Percentiles rank a stretch among this genome's conserved stretches.
Conservation (phyloP, 441 rosid genomes). For the Corymbia calophylla region DNA sequence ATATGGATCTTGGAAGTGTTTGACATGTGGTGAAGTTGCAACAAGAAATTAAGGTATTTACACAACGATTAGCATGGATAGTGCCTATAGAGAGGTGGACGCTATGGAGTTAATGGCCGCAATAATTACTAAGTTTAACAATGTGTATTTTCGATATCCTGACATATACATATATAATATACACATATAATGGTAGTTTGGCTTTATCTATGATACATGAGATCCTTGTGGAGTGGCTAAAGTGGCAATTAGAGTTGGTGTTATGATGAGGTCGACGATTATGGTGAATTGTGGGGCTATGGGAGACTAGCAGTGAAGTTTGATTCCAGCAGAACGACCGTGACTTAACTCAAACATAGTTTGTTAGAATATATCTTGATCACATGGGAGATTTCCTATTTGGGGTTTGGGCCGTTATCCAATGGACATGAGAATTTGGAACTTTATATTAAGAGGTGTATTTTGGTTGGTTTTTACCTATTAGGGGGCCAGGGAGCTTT, state of each 20-base stretch:
- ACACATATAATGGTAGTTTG: neutral
- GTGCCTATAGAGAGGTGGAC: neutral
- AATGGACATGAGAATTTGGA: neutral
- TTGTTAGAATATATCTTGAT: neutral
- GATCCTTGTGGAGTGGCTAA: neutral
- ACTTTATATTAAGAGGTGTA: neutral
- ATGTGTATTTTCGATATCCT: neutral
- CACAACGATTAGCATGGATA: rapidly evolving
- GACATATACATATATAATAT: neutral
- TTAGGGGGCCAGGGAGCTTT: neutral
- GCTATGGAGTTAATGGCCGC: neutral
- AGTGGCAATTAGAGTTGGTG: neutral
- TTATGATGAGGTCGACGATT: neutral
- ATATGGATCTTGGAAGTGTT: neutral
- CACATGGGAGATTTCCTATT: neutral
- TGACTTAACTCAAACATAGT: neutral
- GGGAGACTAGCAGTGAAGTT: neutral
- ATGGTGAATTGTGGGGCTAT: neutral
- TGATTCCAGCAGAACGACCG: neutral
- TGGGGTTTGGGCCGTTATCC: neutral
- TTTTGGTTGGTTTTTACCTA: neutral
- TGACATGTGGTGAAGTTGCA: neutral
- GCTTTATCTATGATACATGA: neutral
- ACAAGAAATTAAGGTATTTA: neutral
- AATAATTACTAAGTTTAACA: neutral